phyloP scores from a whole-genome alignment of 2,329 filamentous ascomycete genomes.

The Chrysosporium queenslandicum region DNA sequence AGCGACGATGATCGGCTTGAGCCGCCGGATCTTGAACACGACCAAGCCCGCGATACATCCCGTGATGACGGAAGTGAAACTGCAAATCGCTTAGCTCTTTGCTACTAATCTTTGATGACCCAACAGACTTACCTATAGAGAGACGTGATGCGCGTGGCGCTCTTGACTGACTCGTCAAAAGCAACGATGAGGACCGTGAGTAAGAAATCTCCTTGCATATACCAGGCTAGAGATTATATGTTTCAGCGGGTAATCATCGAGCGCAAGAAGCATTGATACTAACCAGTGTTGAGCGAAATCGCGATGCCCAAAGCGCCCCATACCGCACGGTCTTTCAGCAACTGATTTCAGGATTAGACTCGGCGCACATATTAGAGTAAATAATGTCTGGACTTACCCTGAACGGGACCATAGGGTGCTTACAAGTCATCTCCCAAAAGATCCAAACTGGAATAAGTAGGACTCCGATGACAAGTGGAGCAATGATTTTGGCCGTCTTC shows the following conservation, averaged over 20 bases:
- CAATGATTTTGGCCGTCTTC: conserved; percentile 43
- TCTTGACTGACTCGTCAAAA: conserved; percentile 49
- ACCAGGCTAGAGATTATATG: no score
- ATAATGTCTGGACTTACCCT: conserved; percentile 22
- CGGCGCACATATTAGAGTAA: not conserved
- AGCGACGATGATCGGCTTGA: conserved; percentile 54
- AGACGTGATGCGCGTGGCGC: conserved; percentile 50
- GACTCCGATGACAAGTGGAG: conserved; percentile 44
- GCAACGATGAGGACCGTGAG: conserved; percentile 53
- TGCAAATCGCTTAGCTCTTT: conserved; percentile 2
- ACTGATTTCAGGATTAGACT: conserved; percentile 18
- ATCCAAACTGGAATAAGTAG: conserved; percentile 42
- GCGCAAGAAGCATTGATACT: not conserved
- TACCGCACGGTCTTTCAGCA: conserved; percentile 54
- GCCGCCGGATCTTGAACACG: conserved; percentile 48
- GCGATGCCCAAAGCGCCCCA: conserved; percentile 55
- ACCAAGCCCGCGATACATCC: conserved; percentile 49
- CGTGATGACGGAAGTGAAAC: conserved; percentile 47
- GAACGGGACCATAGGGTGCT: conserved; percentile 51
- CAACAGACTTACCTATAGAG: conserved; percentile 42
- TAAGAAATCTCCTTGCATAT: conserved; percentile 54
- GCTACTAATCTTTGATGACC: not conserved
- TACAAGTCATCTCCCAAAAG: conserved; percentile 45
- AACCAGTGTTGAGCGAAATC: conserved; percentile 44
- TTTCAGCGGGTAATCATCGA: no score